A percentile compares a stretch with the other conserved stretches of the same genome.
Conservation (phyloP, 2,329 filamentous ascomycete species). For the Fusarium longipes region DNA sequence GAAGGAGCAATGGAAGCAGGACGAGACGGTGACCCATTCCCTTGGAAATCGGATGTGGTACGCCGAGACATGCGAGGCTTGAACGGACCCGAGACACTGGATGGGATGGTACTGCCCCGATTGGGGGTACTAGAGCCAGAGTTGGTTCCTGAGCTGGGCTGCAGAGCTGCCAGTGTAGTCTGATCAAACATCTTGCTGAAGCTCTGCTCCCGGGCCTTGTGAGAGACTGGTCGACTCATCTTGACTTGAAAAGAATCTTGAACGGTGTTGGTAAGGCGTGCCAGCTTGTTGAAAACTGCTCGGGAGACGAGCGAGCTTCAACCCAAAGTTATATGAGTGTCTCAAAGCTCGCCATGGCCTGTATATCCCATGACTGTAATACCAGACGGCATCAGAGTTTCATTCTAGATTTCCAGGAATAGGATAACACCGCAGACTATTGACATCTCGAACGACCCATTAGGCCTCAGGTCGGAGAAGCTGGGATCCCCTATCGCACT, state of each 20-base stretch:
- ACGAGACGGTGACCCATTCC: background rate
- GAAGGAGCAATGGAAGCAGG: background rate
- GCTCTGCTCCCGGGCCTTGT: background rate
- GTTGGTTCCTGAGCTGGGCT: background rate
- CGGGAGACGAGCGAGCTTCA: background rate
- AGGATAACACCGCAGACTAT: background rate
- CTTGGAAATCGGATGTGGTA: background rate
- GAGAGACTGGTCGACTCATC: background rate
- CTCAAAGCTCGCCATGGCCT: background rate
- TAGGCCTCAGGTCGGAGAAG: background rate
- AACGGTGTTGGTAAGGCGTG: background rate
- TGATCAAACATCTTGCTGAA: background rate
- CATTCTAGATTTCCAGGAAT: background rate
- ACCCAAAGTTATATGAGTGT: background rate
- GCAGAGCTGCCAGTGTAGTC: background rate
- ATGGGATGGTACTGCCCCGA: background rate
- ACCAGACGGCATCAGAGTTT: background rate
- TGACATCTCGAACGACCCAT: background rate
- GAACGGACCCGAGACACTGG: background rate
- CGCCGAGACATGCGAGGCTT: background rate
- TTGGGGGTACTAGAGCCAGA: background rate
- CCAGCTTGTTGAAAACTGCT: background rate
- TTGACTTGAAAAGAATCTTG: too few species aligned
- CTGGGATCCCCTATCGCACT: background rate
- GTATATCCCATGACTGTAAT: rapidly evolving